Evolutionary conservation across 2,329 filamentous ascomycete species (phyloP), one percentile per base, ranked within the genome.

Genomic region (Cordyceps cateniannulata): DNA sequence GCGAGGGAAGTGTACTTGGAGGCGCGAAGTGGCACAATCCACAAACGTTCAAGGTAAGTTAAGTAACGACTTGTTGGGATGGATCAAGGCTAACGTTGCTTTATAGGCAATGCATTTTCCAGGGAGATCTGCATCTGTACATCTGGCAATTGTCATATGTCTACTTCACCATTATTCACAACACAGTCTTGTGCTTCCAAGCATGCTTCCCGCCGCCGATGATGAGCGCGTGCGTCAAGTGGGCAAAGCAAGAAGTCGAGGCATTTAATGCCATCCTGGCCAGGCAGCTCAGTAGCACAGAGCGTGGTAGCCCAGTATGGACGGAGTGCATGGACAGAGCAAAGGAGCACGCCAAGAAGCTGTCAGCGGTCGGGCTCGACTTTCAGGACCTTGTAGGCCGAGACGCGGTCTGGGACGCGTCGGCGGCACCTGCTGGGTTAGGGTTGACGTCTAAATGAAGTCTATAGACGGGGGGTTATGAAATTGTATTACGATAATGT

Each of bases 171-270:
- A 83, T 96, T 65, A 93, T 99, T 71, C 87, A 91, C 67, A 97
- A 98, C 75, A 98, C 95, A 0, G 89, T 98, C 63, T 84, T 85
- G 69, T 93, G 90, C 69, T 97, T 95, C 74, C 91, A 96, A 70
- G 78, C 80, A 58, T 96, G 91, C 72, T 98, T 98, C 71, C 88
- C 92, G 12, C 83, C 90, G 27, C 81, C 86, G 16, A 91, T 95
- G 79, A 96, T 95, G 83, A 96, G 91, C 69, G 92, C 93, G 0
- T 96, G 92, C 68, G 93, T 99, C 68, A 96, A 93, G 71, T 99
- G 95, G 95, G 93, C 92, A n/a, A 98, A 97, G 74, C 89, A 95
- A 67, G 87, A 96, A 71, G 86, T 98, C 1, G 93, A 97, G 67
- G 86, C 86, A 2, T 98, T 98, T 79, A 98, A 97, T 69, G 81